Base-by-base conservation (phyloP, 179 eudicot species). In the Beta corolliflora region DNA sequence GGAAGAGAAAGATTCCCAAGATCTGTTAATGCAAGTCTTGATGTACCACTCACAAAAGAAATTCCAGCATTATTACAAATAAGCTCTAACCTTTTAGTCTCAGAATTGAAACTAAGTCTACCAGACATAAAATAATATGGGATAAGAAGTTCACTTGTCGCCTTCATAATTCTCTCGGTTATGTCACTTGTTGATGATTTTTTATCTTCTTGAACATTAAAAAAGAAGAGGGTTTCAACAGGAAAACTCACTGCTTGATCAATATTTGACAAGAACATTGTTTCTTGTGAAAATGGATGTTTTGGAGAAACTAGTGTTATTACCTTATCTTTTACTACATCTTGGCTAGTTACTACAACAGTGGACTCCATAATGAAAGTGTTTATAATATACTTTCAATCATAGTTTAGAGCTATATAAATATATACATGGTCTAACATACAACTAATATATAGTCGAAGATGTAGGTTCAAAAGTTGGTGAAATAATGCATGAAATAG, bases 51-150 rank as follows among this genome's bases (percentile, higher is more conserved):
- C 21, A 87, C 88, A 81, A 87, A 90, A 29, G 63, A 74, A 81
- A 81, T 83, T 50, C 91, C 91, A 12, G 79, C 81, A 70, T 90
- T 90, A 77, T 87, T 90, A 80, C 93, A 88, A 15, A 84, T 44
- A 53, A 90, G 88, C 79, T 89, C 90, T 56, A 90, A 50, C 76
- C 89, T 87, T 45, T 83, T 77, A 31, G 74, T 72, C 23, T 79
- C 86, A 11, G 54, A 29, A 84, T 84, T 83, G 80, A 87, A 86
- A 15, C 53, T 65, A 6, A 90, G 84, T 81, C 93, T 85, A 61
- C 91, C 90, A 2, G 93, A 89, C 89, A 90, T 80, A 82, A 85
- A 90, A 81, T 90, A 87, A 71, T 90, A 90, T n/a, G 93, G 90
- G 6, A 83, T 81, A 59, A 90, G 90, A 79, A 79, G 86, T 16